phyloP scores from a whole-genome alignment of 2,329 filamentous ascomycete species.

The Trichophyton rubrum region DNA sequence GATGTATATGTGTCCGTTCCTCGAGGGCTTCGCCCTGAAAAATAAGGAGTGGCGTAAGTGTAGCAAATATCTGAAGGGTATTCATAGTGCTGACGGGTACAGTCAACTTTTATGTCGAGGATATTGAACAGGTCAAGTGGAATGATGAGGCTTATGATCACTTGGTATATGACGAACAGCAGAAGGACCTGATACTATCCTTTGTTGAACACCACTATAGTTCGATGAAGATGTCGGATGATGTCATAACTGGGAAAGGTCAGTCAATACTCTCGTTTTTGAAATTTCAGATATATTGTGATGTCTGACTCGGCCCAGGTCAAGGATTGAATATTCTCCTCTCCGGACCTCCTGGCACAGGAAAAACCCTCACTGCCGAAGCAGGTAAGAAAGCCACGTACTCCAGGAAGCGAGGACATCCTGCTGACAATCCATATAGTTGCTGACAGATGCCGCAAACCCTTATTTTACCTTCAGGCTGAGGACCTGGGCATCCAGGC shows the following conservation, averaged over 20 bases:
- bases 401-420: constrained; percentile 15
- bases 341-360: constrained; percentile 17
- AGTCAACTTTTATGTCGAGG: constrained; percentile 18
- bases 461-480: constrained; percentile 9
- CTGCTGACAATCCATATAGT: constrained; percentile 14
- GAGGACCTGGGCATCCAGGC: constrained; percentile 13
- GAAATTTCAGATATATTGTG: background rate
- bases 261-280: constrained; percentile 5
- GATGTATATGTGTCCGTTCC: constrained; percentile 29
- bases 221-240: constrained; percentile 14
- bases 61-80: background rate
- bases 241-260: constrained; percentile 26
- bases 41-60: constrained; percentile 32
- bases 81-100: background rate
- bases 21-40: constrained; percentile 37
- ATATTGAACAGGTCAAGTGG: constrained; percentile 34
- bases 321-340: constrained; percentile 8
- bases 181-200: constrained; percentile 38
- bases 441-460: constrained; percentile 7
- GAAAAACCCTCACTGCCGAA: constrained; percentile 28
- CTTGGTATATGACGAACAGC: constrained; percentile 37
- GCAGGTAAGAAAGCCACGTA: constrained; percentile 11
- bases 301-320: background rate
- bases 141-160: constrained; percentile 37
- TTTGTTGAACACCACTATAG: constrained; percentile 36